Evolutionary conservation across 257 asterid genomes (phyloP).

Genomic region (Solanum clarkiae): DNA sequence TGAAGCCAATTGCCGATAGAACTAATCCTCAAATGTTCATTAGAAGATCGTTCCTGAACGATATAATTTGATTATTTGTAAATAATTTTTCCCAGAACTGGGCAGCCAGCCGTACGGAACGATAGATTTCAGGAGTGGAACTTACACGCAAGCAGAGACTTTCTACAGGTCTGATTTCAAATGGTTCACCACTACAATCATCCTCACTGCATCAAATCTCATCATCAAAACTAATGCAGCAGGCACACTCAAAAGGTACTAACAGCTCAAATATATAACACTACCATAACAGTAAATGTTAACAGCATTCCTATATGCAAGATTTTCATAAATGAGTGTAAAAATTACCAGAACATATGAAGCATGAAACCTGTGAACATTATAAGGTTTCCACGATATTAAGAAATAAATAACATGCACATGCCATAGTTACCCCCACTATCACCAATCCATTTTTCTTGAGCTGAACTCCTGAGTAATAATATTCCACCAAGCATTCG

Average conservation of each 20-base stretch:
- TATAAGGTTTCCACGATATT: neutral
- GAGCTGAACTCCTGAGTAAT: neutral
- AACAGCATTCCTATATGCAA: neutral
- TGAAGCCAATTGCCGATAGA: conserved; percentile 86
- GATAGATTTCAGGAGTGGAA: conserved; percentile 3
- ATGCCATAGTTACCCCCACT: neutral
- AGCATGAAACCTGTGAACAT: neutral
- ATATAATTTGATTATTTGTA: conserved; percentile 1
- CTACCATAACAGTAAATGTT: neutral
- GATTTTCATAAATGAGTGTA: neutral
- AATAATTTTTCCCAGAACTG: conserved; percentile 7
- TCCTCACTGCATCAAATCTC: conserved; percentile 35
- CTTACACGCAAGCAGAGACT: conserved; percentile 34
- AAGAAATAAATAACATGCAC: neutral
- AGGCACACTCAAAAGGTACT: neutral
- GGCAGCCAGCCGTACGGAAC: neutral
- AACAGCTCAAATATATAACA: neutral
- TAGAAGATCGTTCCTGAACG: conserved; percentile 26
- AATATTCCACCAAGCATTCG: neutral
- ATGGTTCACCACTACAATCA: conserved; percentile 34
- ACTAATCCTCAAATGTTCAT: conserved; percentile 17
- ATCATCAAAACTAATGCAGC: conserved; percentile 8
- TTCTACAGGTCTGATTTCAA: conserved; percentile 22
- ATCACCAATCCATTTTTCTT: neutral
- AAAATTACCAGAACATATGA: neutral